Conservation (phyloP, 2,329 filamentous ascomycete genomes). For the Trichoderma sp. region DNA sequence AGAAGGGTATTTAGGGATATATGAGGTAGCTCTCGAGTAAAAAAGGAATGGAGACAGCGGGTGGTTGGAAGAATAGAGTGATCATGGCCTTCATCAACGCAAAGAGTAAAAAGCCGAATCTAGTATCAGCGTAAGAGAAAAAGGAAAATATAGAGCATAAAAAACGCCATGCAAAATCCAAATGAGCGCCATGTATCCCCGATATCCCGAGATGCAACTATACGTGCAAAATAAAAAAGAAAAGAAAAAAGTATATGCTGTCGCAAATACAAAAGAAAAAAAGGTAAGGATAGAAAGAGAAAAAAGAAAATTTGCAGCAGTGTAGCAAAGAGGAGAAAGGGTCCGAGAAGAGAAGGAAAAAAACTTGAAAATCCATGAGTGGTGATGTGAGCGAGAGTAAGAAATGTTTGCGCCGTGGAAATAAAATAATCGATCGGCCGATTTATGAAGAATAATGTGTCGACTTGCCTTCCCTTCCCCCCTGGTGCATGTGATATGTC, state of each 20-base stretch:
- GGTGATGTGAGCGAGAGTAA: conserved; percentile 8
- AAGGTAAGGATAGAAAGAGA: background rate
- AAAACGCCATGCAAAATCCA: conserved; percentile 20
- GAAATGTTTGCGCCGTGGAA: background rate
- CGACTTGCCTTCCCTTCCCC: background rate
- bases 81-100: conserved; percentile 17
- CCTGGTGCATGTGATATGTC: background rate
- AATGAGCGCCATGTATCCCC: conserved; percentile 20
- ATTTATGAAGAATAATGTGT: background rate
- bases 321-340: conserved; percentile 2
- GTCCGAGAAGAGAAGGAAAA: background rate
- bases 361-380: conserved; percentile 2
- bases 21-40: conserved; percentile 3
- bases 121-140: background rate
- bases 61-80: conserved; percentile 15
- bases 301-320: conserved; percentile 6
- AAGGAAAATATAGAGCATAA: background rate
- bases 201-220: conserved; percentile 14
- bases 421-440: background rate
- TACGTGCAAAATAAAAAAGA: conserved; percentile 9
- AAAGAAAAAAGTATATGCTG: conserved; percentile 15
- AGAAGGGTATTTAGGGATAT: conserved; percentile 9
- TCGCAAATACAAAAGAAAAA: conserved; percentile 12
- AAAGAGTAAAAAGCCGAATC: background rate
- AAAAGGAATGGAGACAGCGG: conserved; percentile 9